Evolutionary conservation across 2,329 filamentous ascomycete genomes (phyloP).

Genomic region (Aspergillus clavatus): DNA sequence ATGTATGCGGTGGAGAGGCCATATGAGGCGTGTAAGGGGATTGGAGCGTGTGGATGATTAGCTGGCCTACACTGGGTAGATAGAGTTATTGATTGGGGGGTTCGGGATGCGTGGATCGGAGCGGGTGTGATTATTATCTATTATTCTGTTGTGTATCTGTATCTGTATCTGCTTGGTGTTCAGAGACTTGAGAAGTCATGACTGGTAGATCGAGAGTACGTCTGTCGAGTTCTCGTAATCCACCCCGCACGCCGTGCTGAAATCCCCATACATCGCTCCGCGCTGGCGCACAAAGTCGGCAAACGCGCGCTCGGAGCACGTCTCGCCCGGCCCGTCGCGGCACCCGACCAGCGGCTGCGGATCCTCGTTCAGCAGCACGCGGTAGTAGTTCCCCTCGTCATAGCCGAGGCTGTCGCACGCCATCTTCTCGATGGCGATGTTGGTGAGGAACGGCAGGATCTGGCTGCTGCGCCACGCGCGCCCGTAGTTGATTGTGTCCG

Average conservation of each 20-base stretch:
- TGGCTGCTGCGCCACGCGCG: conserved; percentile 61
- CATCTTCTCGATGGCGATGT: conserved; percentile 62
- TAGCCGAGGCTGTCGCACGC: conserved; percentile 58
- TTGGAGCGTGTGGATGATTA: background rate
- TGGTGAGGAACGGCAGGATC: conserved; percentile 61
- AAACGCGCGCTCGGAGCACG: conserved; percentile 45
- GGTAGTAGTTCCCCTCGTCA: conserved; percentile 49
- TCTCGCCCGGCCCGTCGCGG: conserved; percentile 48
- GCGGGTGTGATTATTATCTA: too few species aligned
- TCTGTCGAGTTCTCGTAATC: background rate
- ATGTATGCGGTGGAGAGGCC: background rate
- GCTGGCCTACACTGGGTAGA: background rate
- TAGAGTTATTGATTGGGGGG: background rate
- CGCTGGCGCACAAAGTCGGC: conserved; percentile 39
- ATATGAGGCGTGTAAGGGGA: background rate
- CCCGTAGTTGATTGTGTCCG: conserved; percentile 57
- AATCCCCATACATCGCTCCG: conserved; percentile 25
- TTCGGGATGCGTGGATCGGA: too few species aligned
- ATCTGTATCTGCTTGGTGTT: too few species aligned
- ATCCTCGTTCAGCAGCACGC: conserved; percentile 49
- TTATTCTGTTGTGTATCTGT: too few species aligned
- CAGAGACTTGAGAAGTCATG: background rate
- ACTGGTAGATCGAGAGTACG: background rate
- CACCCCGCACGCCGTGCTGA: conserved; percentile 4
- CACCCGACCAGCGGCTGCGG: conserved; percentile 48